Evolutionary conservation across 2,329 filamentous ascomycete species (phyloP), one percentile per base, ranked within the genome.

Genomic region (Exophiala alcalophila): DNA sequence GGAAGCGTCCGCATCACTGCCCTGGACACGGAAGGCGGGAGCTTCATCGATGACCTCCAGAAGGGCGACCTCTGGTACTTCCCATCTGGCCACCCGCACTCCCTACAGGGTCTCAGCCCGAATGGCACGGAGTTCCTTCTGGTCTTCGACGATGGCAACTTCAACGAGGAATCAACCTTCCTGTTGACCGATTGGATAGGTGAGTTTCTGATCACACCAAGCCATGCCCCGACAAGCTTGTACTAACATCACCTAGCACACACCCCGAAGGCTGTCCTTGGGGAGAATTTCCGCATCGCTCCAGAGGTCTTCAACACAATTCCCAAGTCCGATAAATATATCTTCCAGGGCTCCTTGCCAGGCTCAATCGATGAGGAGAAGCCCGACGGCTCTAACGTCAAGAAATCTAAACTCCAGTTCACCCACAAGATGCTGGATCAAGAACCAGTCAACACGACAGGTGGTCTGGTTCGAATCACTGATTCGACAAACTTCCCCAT

Each of bases 61-160:
- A 81, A 84, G 57, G 86, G 86, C 4, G 86, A 90, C 57, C 63
- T 90, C 5, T 90, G 84, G 84, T 90, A 86, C 57, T 90, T 90
- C 65, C 85, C 85, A 15, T 79, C 80, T 8, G 85, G 85, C 5
- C 76, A 88, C 23, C 85, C 85, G 8, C 85, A 90, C 62, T 86
- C 83, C 0, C 75, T 90, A 2, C 85, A 89, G 63, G 85, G 83
- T 0, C 67, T 89, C 1, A 73, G 77, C 29, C 56, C 58, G 18
- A 82, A 84, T 31, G 84, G 79, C 19, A 78, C 74, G 1, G 78
- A 82, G 47, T 83, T 83, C 56, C 65, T 84, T 2, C 68, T 83
- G 26, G 70, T 83, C 31, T 81, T 81, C 48, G 77, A 81, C 45
- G 70, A 77, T 40, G 77, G 77, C 7, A 66, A 64, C 44, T 81